Evolutionary conservation across 345 rosid species (phyloP), one percentile per base, ranked within the genome.

Genomic region (Salix brachista): DNA sequence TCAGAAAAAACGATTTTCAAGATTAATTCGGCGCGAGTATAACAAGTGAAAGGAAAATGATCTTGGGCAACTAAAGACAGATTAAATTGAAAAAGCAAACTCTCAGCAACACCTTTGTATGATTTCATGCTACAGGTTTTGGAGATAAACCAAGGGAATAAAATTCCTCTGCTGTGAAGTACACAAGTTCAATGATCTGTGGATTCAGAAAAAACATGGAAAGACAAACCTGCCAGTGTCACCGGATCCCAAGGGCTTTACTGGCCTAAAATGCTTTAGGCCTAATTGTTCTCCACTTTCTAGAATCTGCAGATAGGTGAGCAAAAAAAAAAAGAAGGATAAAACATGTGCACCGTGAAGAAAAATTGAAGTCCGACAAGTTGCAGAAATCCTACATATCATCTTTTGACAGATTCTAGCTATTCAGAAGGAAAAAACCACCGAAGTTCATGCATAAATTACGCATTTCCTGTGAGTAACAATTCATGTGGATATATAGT

Each of bases 191-290:
- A 41, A 11, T 10, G 44, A 41, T 41, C 44, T 41, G 44, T 9
- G 44, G 44, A 41, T 41, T 41, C 44, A 41, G 44, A 10, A 10
- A 2, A 0, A 41, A 58, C 64, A 48, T 18, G 65, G 23, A 26
- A 65, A 78, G 39, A 75, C 75, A 71, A 52, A 94, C 97, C 98
- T 91, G 84, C 99, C 99, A n/a, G 97, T 93, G 84, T 95, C 99
- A 77, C 99, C 99, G 5, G 97, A 91, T 73, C 97, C 99, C 85
- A 95, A 81, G 50, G 97, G 96, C 80, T 93, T 95, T 71, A 93
- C 80, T 12, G 96, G 99, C 85, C 81, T 83, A 75, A 95, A 95
- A 89, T 95, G 97, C 72, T 90, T 83, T 69, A 93, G 81, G 54
- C 97, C 89, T 74, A 95, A 87, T 50, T 72, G 85, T 79, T 95